Percentiles rank a stretch among this genome's conserved stretches.
phyloP scores from a whole-genome alignment of 805 yeast genomes.

The Zygoascus bituminiphila region DNA sequence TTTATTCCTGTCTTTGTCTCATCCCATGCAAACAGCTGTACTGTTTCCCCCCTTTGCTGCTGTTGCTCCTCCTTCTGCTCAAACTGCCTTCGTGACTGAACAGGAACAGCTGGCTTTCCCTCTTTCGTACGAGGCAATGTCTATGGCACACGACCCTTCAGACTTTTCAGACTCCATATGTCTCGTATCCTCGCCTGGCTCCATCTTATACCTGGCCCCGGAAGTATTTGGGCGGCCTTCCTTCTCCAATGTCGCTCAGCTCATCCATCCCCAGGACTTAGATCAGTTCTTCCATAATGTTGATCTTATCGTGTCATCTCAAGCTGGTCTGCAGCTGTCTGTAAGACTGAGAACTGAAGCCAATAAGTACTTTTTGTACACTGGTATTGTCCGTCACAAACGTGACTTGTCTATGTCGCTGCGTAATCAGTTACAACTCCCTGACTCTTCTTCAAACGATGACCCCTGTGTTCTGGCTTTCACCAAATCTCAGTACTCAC shows the following conservation, averaged over 20 bases:
- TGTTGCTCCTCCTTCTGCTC: not conserved
- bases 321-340: conserved; percentile 9
- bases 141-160: not conserved
- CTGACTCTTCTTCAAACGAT: not conserved
- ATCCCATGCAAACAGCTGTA: not conserved
- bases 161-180: conserved; percentile 6
- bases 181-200: conserved; percentile 15
- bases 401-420: not conserved
- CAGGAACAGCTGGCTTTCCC: not conserved
- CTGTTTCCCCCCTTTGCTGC: not conserved
- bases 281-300: conserved; percentile 11
- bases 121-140: not conserved
- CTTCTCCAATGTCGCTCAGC: conserved; percentile 11
- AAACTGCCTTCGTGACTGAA: not conserved
- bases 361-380: not conserved
- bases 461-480: not conserved
- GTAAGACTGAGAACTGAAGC: conserved; percentile 9
- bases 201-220: conserved; percentile 13
- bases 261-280: conserved; percentile 17
- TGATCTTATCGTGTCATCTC: conserved; percentile 7
- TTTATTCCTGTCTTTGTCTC: not conserved
- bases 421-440: not conserved
- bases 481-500: not conserved
- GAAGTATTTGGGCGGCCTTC: conserved; percentile 5
- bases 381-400: not conserved